Evolutionary conservation across 31 red algal genomes (phyloP), one percentile per base, ranked within the genome.

Genomic region (Bonnemaisonia californica): DNA sequence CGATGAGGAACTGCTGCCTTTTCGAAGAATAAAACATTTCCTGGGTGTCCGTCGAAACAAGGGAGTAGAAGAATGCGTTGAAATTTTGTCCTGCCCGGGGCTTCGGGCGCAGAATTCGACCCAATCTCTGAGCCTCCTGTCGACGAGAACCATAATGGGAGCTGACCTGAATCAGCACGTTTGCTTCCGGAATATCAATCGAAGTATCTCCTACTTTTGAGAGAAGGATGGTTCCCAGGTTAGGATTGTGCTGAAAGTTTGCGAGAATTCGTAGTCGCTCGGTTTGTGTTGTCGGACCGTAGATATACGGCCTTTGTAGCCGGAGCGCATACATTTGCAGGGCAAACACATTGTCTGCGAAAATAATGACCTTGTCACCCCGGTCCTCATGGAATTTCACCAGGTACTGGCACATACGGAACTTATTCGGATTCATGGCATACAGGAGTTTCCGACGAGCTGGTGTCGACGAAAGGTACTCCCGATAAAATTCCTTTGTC

Each of bases 381-480:
- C 92, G 82, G 22, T 87, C 84, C 69, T 94, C 91, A 51, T 98
- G 96, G 57, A 93, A 98, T 11, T 84, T 85, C 36, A 98, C 90
- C 22, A 98, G 73, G 62, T 84, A 98, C 54, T 98, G 77, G 35
- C 84, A 90, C 62, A 82, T 89, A 19, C 92, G 96, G 45, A 95
- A 93, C 76, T 98, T 98, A 73, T 92, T 94, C 28, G 96, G 96
- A 71, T 98, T 98, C 96, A 98, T 98, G n/a, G 89, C 88, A 78
- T 98, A 98, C 51, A 98, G 70, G 19, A 94, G 82, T 86, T 94
- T 94, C 28, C 85, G 73, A n/a, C 91, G 85, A 37, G 77, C 87
- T 2, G 91, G 68, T 48, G 70, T 79, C 37, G 83, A 77, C 55
- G 71, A 61, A 42, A 98, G 62, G 76, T 98, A 98, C 75, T 95